Percentiles rank a stretch among this genome's conserved stretches.
Conservation (phyloP, 2,329 filamentous ascomycete species). For the Boeremia exigua region DNA sequence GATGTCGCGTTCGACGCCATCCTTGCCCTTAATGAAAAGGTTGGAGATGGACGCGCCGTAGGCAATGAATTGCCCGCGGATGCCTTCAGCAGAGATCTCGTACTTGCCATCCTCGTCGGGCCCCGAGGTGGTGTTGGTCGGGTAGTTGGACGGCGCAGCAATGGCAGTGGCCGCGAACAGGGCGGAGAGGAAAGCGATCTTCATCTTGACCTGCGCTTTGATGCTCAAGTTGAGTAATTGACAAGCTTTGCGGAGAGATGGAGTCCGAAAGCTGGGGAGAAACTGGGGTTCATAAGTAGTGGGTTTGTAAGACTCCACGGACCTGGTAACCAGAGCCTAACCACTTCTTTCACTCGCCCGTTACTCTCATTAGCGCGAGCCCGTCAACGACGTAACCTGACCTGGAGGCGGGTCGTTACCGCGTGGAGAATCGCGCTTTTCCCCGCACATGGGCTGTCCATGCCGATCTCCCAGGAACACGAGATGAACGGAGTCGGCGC, state of each 20-base stretch:
- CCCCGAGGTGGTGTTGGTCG: constrained; percentile 32
- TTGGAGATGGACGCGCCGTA: constrained; percentile 78
- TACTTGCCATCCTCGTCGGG: constrained; percentile 65
- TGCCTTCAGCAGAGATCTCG: constrained; percentile 70
- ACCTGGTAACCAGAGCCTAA: constrained; percentile 29
- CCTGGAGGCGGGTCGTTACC: constrained; percentile 22
- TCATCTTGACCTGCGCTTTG: constrained; percentile 30
- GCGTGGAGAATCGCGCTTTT: constrained; percentile 25
- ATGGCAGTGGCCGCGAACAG: constrained; percentile 35
- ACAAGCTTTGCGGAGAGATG: constrained; percentile 16
- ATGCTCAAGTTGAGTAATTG: constrained; percentile 21
- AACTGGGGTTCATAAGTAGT: constrained; percentile 19
- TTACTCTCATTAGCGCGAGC: constrained; percentile 12
- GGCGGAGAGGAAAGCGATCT: constrained; percentile 29
- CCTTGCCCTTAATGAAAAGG: constrained; percentile 71
- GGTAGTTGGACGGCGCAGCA: constrained; percentile 34
- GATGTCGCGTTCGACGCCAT: constrained; percentile 72
- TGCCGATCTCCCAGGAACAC: constrained; percentile 35
- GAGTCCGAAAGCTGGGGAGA: constrained; percentile 20
- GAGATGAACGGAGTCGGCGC: constrained; percentile 26
- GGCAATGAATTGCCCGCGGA: constrained; percentile 72
- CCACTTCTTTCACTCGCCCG: constrained; percentile 17
- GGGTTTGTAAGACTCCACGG: constrained; percentile 21
- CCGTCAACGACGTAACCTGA: constrained; percentile 21
- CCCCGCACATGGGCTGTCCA: constrained; percentile 32